Percentiles rank a stretch among this genome's conserved stretches.
Evolutionary conservation across 73 alveolate species (phyloP).

Genomic region (Symbiodinium natans): DNA sequence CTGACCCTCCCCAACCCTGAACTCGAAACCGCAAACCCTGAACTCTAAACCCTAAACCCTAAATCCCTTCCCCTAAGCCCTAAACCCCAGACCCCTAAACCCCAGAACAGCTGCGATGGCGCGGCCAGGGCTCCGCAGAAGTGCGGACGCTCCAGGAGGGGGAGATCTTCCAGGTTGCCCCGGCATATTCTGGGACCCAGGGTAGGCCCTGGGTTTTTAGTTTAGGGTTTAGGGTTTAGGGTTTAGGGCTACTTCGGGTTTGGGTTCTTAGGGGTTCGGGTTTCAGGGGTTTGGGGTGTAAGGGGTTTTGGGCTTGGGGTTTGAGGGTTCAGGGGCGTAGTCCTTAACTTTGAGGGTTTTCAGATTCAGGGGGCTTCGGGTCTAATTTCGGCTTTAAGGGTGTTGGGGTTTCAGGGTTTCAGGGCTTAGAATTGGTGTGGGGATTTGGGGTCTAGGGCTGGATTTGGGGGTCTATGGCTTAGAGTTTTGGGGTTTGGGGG

Average conservation of each 20-base stretch:
- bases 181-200: background rate
- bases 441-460: background rate
- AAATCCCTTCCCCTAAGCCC: background rate
- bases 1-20: background rate
- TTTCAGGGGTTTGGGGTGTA: background rate
- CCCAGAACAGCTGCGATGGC: background rate
- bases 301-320: background rate
- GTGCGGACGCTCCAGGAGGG: background rate
- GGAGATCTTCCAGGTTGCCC: background rate
- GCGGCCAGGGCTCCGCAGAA: slow-evolving; percentile 5
- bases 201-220: background rate
- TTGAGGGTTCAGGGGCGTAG: background rate
- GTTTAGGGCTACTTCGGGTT: background rate
- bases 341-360: too few relatives aligned
- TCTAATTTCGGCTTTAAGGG: too few relatives aligned
- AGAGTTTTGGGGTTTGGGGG: background rate
- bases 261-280: too few relatives aligned
- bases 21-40: background rate
- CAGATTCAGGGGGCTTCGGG: too few relatives aligned
- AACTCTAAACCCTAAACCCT: background rate
- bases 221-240: background rate
- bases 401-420: background rate
- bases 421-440: background rate
- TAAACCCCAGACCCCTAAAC: background rate
- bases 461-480: background rate